Evolutionary conservation across 2,329 filamentous ascomycete genomes (phyloP).

Genomic region (Tolypocladium album): DNA sequence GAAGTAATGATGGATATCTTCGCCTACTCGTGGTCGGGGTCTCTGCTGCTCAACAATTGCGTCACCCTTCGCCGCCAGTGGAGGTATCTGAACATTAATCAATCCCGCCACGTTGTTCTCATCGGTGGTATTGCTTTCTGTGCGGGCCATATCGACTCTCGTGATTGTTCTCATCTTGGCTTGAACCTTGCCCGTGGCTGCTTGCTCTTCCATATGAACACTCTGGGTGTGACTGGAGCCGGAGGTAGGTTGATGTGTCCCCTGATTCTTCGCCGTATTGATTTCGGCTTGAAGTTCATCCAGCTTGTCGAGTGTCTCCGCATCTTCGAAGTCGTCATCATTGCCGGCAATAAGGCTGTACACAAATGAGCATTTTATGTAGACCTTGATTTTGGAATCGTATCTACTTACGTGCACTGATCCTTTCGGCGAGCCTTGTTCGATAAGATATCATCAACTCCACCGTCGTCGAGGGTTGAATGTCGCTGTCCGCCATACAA

Average conservation of each 20-base stretch:
- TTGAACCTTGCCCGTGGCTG: background rate
- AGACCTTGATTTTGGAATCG: background rate
- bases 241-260: background rate
- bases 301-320: background rate
- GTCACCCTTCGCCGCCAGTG: conserved; percentile 2
- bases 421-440: background rate
- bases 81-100: conserved; percentile 15
- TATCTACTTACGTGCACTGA: background rate
- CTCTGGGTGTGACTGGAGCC: background rate
- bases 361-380: background rate
- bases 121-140: conserved; percentile 19
- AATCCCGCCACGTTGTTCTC: conserved; percentile 8
- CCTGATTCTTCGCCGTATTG: too few relatives aligned
- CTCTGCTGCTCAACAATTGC: background rate
- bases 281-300: background rate
- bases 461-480: background rate
- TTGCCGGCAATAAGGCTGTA: background rate
- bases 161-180: conserved; percentile 16
- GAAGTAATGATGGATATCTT: conserved; percentile 21
- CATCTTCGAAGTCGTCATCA: background rate
- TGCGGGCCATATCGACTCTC: conserved; percentile 21
- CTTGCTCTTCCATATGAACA: background rate
- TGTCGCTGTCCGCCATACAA: conserved; percentile 20
- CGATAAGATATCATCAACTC: background rate
- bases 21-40: conserved; percentile 5